Evolutionary conservation across 2,329 filamentous ascomycete genomes (phyloP), one percentile per base, ranked within the genome.

Genomic region (Trichophyton verrucosum): DNA sequence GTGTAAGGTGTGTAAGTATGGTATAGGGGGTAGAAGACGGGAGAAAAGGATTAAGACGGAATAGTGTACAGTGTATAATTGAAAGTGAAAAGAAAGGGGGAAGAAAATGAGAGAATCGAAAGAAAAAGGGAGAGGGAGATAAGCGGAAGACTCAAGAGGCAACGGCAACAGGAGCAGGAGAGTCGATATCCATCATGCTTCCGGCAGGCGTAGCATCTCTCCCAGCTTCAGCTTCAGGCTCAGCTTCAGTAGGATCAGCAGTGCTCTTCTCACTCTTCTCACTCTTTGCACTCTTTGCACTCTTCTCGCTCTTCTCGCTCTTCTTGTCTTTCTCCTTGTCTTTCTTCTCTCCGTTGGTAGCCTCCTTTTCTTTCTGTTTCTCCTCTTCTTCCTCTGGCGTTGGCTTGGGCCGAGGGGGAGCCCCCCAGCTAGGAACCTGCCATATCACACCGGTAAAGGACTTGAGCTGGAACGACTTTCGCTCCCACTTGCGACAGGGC

Each of bases 401-500:
- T 47, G 44, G 17, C 20, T 44, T 46, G 17, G 56, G 30, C 13
- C 68, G 71, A 33, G 71, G 70, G 36, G 87, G 87, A 38, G 89
- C 87, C 59, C 85, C 86, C 91, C 92, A 97, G 60, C 89, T 86
- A 20, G 86, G 82, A 55, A 96, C 81, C 65, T 87, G 83, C 91
- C 91, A 96, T 36, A 82, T 71, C 15, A 90, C 82, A 59, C 92
- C 92, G 0, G 92, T 96, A 73, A 97, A 97, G 74, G 87, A 95
- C 80, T 95, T 96, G 67, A 97, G 79, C 57, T 80, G 81, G 72
- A 97, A 89, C 61, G 85, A 82, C 65, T 90, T 90, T 73, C 86
- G 89, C 71, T 85, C 81, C 94, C 94, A 99, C 73, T 86, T 91
- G 65, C 92, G 88, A 74, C 91, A 96, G 8, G 94, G 91, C 70